Percentiles rank a stretch among this genome's conserved stretches.
These are phyloP conservation scores for Geranomyces michiganensis DNA, from an alignment of 192 early-diverging fungal genomes.

Conservation along the genomic window DNA sequence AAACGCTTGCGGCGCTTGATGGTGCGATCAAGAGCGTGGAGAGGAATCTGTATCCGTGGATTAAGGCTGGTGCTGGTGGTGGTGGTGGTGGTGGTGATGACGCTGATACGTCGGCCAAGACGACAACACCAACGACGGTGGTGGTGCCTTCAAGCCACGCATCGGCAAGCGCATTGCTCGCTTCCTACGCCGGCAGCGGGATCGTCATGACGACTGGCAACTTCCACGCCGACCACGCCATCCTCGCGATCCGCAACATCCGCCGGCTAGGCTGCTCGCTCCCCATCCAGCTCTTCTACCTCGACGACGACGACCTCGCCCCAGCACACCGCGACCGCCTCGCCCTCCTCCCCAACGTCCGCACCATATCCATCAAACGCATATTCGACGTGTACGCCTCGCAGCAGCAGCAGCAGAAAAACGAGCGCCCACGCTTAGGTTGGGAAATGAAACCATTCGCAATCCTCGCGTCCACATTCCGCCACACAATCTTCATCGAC, in stretches of 20 bases:
- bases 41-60: background rate
- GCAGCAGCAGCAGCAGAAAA: no score
- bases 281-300: constrained; percentile 65
- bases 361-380: constrained; percentile 28
- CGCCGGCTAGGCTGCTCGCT: constrained; percentile 28
- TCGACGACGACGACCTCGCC: constrained; percentile 38
- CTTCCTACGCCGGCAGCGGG: background rate
- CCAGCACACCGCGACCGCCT: constrained; percentile 37
- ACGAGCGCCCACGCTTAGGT: constrained; percentile 32
- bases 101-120: no score
- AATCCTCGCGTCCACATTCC: constrained; percentile 61
- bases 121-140: no score
- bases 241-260: constrained; percentile 10
- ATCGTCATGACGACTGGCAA: constrained; percentile 19
- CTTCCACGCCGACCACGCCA: constrained; percentile 17
- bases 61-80: background rate
- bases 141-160: no score
- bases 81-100: no score
- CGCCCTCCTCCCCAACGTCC: constrained; percentile 33
- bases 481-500: constrained; percentile 69
- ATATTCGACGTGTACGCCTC: constrained; percentile 47
- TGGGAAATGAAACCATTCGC: constrained; percentile 77
- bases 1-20: background rate
- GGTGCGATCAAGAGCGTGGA: background rate
- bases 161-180: background rate